These are phyloP conservation scores for Macrolepiota fuliginosa DNA, from an alignment of 768 basidiomycete species.

Conservation along the genomic window DNA sequence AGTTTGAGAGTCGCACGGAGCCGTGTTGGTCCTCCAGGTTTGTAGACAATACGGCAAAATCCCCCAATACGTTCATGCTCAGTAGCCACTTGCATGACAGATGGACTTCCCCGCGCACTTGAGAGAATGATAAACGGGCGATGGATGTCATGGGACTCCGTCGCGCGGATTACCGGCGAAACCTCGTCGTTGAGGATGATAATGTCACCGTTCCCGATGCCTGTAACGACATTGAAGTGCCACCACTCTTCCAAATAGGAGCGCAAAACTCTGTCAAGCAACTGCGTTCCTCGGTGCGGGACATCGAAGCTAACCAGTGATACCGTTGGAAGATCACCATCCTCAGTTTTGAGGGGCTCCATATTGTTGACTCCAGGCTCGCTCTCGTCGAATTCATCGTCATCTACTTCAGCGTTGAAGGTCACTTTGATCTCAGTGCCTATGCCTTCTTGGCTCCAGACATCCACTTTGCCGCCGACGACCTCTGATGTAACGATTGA, in stretches of 20 bases:
- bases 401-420: constrained; percentile 67
- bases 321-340: constrained; percentile 46
- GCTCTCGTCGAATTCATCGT: constrained; percentile 29
- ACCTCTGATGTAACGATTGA: constrained; percentile 85
- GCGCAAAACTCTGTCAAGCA: constrained; percentile 59
- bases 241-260: constrained; percentile 76
- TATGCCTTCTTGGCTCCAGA: constrained; percentile 85
- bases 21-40: constrained; percentile 82
- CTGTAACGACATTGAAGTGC: constrained; percentile 55
- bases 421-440: constrained; percentile 91
- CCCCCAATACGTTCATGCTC: constrained; percentile 82
- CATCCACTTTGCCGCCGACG: constrained; percentile 89
- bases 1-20: constrained; percentile 66
- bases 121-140: constrained; percentile 78
- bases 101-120: constrained; percentile 62
- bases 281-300: constrained; percentile 60
- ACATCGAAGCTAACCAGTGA: constrained; percentile 73
- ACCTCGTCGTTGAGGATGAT: constrained; percentile 81
- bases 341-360: constrained; percentile 44
- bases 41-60: constrained; percentile 85
- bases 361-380: constrained; percentile 31
- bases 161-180: constrained; percentile 52
- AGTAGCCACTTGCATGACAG: constrained; percentile 57
- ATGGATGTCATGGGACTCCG: constrained; percentile 50
- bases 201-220: constrained; percentile 59